A percentile compares a stretch with the other conserved stretches of the same genome.
These are phyloP conservation scores for Psilocybe tampanensis DNA, from an alignment of 768 basidiomycete species.

Conservation along the genomic window DNA sequence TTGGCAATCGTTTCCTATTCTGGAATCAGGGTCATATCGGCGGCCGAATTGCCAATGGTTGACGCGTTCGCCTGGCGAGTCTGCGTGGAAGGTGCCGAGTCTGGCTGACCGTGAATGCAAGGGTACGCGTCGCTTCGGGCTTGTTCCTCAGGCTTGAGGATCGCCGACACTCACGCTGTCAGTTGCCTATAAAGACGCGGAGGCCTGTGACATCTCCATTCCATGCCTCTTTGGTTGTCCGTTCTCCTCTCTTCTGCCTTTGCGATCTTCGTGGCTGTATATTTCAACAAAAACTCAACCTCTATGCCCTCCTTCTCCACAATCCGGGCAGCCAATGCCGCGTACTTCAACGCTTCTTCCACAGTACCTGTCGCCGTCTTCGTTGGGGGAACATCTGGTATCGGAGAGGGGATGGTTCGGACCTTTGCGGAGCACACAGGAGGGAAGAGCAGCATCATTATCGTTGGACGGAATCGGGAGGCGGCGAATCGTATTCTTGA, in stretches of 20 bases:
- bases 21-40: no score
- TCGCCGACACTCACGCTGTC: background rate
- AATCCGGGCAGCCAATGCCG: constrained; percentile 35
- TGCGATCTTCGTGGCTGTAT: background rate
- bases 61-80: no score
- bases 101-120: no score
- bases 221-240: background rate
- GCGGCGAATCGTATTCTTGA: constrained; percentile 51
- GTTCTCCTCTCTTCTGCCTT: background rate
- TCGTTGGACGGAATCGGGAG: constrained; percentile 52
- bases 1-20: no score
- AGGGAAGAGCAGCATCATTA: constrained; percentile 53
- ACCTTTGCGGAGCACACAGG: constrained; percentile 48
- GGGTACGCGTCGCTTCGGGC: no score
- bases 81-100: no score
- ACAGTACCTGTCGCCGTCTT: constrained; percentile 38
- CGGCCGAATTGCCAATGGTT: no score
- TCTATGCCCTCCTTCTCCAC: constrained; percentile 29
- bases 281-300: background rate
- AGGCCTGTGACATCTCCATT: no score
- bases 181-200: background rate
- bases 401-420: constrained; percentile 49
- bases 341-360: constrained; percentile 21
- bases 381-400: constrained; percentile 49
- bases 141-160: background rate